Conservation (phyloP, 805 yeast genomes). For the Scheffersomyces stipitis region DNA sequence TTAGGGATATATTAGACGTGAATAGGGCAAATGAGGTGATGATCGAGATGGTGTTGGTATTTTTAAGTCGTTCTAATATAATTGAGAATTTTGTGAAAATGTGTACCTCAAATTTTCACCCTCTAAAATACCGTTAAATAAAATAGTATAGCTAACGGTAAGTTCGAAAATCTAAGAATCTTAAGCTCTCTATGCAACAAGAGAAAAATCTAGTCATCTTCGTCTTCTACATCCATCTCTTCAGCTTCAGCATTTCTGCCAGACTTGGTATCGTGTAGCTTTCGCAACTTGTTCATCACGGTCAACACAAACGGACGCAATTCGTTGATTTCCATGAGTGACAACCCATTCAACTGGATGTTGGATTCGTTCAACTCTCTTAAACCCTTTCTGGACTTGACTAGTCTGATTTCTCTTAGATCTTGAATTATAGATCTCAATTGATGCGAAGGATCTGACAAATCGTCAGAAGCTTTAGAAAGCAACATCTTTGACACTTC, state of each 20-base stretch:
- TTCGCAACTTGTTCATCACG: constrained; percentile 77
- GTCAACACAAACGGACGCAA: constrained; percentile 76
- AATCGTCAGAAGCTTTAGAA: constrained; percentile 73
- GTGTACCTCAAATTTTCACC: too few relatives aligned
- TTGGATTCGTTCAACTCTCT: constrained; percentile 77
- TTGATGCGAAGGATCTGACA: constrained; percentile 68
- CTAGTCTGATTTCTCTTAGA: constrained; percentile 75
- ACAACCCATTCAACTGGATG: constrained; percentile 77
- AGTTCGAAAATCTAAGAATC: too few relatives aligned
- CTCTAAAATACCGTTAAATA: too few relatives aligned
- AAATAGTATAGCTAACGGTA: too few relatives aligned
- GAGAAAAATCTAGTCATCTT: constrained; percentile 6
- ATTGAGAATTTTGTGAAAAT: too few relatives aligned
- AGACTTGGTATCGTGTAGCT: constrained; percentile 40
- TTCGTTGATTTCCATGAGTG: constrained; percentile 84
- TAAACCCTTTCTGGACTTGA: constrained; percentile 81
- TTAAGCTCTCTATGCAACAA: too few relatives aligned
- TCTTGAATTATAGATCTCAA: constrained; percentile 76
- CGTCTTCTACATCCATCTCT: constrained; percentile 15
- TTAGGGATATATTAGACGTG: too few relatives aligned
- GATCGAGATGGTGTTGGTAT: too few relatives aligned
- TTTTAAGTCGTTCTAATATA: too few relatives aligned
- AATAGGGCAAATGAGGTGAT: too few relatives aligned
- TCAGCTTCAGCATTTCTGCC: constrained; percentile 6
- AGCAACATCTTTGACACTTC: constrained; percentile 73